Evolutionary conservation across 768 basidiomycete species (phyloP), one percentile per base, ranked within the genome.

Genomic region (Leccinum aurantiacum): DNA sequence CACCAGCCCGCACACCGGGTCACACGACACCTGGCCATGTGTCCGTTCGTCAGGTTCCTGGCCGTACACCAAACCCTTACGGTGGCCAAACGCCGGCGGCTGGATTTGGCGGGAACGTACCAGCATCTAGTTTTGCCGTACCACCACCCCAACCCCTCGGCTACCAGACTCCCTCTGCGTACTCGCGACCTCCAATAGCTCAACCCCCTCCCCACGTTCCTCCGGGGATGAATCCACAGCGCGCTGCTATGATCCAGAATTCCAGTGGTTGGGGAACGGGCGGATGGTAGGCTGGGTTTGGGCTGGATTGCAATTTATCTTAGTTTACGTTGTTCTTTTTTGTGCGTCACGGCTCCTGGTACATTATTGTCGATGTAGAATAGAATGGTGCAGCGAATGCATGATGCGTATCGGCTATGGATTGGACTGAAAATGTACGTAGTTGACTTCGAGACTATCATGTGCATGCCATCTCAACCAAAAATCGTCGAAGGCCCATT

Each of bases 11-110:
- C n/a, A n/a, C n/a, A n/a, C n/a, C n/a, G n/a, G n/a, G n/a, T n/a
- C n/a, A n/a, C n/a, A n/a, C n/a, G n/a, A n/a, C n/a, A n/a, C 90
- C 91, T n/a, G 90, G 91, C 1, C 88, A 85, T 67, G 79, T 86
- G 74, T 93, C 91, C 19, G 80, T 88, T 49, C 89, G 90, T 56
- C 88, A 90, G 64, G 67, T 74, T 31, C 71, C 81, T 37, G 84
- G 81, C 17, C 83, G 89, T 51, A 93, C 91, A 48, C 91, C 92
- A 10, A 93, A 93, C 66, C 89, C 91, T 2, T 93, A 93, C 64
- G 82, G 80, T 24, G 77, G 76, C 25, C 70, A 74, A 62, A 73
- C 76, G n/a, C 77, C 70, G 15, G 76, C 67, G 51, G 66, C 65
- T 38, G 71, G 69, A 33, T 67, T 74, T 27, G 71, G 71, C 57